These are phyloP conservation scores for Cynanchum wilfordii DNA, from an alignment of 257 asterid species.

Conservation along the genomic window DNA sequence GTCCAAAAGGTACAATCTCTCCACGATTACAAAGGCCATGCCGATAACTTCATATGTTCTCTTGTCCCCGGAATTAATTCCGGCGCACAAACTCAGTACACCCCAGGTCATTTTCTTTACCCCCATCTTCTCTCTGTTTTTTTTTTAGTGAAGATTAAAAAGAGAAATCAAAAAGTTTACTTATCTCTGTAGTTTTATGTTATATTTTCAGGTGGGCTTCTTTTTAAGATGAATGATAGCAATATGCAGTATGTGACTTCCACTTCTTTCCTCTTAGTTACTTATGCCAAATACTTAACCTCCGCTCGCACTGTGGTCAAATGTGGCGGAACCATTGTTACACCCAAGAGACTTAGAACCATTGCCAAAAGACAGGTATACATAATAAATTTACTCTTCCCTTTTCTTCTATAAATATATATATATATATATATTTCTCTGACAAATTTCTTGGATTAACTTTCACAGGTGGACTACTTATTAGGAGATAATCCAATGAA, in stretches of 20 bases:
- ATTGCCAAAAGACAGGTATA: conserved; percentile 78
- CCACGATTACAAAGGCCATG: conserved; percentile 87
- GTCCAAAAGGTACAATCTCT: conserved; percentile 81
- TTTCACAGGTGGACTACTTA: conserved; percentile 78
- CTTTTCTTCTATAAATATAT: too few relatives aligned
- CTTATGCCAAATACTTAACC: conserved; percentile 88
- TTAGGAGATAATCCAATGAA: conserved; percentile 80
- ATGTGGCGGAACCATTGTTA: conserved; percentile 66
- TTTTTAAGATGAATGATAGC: conserved; percentile 88
- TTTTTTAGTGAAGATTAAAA: neutral
- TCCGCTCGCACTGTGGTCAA: conserved; percentile 54
- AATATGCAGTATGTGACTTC: conserved; percentile 95
- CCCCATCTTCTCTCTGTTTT: neutral
- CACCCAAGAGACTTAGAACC: conserved; percentile 63
- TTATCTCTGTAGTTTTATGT: neutral
- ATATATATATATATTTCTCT: neutral
- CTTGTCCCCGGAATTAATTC: conserved; percentile 73
- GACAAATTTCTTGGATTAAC: neutral
- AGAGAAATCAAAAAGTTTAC: neutral
- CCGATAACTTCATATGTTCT: conserved; percentile 91
- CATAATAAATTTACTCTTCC: too few relatives aligned
- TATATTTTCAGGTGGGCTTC: conserved; percentile 61
- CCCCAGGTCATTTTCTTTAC: conserved; percentile 48
- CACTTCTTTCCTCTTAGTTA: conserved; percentile 66
- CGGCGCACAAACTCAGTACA: conserved; percentile 71